A percentile compares a stretch with the other conserved stretches of the same genome.
These are phyloP conservation scores for Eragrostis curvula DNA, from an alignment of 176 grass and related monocot genomes.

Conservation along the genomic window DNA sequence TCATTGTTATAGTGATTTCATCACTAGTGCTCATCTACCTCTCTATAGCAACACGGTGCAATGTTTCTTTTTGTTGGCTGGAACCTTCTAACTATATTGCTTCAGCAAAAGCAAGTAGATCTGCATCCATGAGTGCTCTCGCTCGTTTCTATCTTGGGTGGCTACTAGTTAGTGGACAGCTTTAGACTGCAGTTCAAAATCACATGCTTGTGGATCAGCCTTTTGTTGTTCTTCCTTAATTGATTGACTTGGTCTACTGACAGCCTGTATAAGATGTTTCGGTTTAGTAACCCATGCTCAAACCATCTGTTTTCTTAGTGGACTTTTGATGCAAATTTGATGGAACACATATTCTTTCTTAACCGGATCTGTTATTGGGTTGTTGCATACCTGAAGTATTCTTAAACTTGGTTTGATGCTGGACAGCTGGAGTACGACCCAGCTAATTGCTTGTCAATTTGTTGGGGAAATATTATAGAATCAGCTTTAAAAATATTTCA, in stretches of 20 bases:
- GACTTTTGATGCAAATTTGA: neutral
- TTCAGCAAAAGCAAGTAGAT: slow-evolving; percentile 34
- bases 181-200: slow-evolving; percentile 12
- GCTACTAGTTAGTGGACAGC: slow-evolving; percentile 21
- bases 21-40: slow-evolving; percentile 16
- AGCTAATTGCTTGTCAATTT: neutral
- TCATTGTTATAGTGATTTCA: slow-evolving; percentile 6
- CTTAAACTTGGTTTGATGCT: slow-evolving; percentile 20
- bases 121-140: slow-evolving; percentile 1
- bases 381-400: slow-evolving; percentile 13
- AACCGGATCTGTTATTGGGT: neutral
- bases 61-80: slow-evolving; percentile 12
- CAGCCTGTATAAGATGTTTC: neutral
- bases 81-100: neutral
- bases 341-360: slow-evolving; percentile 1
- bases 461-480: neutral
- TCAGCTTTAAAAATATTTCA: neutral
- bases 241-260: neutral
- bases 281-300: neutral
- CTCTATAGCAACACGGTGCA: slow-evolving; percentile 4
- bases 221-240: slow-evolving; percentile 4
- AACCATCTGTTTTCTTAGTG: neutral
- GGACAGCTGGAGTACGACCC: neutral
- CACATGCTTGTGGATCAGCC: neutral
- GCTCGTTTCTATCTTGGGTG: neutral